These are phyloP conservation scores for Entrophospora sp. DNA, from an alignment of 192 early-diverging fungal species.

Conservation along the genomic window DNA sequence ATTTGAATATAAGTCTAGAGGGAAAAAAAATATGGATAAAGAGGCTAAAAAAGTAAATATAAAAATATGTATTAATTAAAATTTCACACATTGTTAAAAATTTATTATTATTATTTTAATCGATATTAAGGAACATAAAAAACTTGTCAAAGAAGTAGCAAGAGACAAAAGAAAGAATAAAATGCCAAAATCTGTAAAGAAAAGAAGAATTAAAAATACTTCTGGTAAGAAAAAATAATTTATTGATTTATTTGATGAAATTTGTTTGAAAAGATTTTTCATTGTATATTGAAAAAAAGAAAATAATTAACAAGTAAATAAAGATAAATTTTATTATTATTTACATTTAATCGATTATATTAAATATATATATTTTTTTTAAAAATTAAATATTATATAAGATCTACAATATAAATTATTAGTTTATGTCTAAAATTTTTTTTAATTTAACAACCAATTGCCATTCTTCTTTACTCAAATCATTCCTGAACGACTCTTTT, in stretches of 20 bases:
- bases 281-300: no score
- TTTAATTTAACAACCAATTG: conserved; percentile 70
- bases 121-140: conserved; percentile 56
- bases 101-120: not conserved
- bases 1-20: conserved; percentile 37
- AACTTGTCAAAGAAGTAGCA: conserved; percentile 78
- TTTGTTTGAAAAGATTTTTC: no score
- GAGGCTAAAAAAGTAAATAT: conserved; percentile 65
- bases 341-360: no score
- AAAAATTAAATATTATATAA: no score
- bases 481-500: conserved; percentile 89
- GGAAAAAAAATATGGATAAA: conserved; percentile 79
- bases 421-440: conserved; percentile 30
- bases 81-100: not conserved
- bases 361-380: no score
- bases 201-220: conserved; percentile 73
- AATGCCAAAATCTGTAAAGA: conserved; percentile 94
- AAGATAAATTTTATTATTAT: no score
- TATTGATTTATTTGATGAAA: no score
- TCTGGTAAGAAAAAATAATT: conserved; percentile 57
- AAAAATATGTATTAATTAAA: not conserved
- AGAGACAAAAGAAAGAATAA: conserved; percentile 90
- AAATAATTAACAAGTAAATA: no score
- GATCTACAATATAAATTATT: no score
- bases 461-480: conserved; percentile 89